Percentiles rank a stretch among this genome's conserved stretches.
Evolutionary conservation across 139 green algal genomes (phyloP).

Genomic region (Haematococcus sp.): DNA sequence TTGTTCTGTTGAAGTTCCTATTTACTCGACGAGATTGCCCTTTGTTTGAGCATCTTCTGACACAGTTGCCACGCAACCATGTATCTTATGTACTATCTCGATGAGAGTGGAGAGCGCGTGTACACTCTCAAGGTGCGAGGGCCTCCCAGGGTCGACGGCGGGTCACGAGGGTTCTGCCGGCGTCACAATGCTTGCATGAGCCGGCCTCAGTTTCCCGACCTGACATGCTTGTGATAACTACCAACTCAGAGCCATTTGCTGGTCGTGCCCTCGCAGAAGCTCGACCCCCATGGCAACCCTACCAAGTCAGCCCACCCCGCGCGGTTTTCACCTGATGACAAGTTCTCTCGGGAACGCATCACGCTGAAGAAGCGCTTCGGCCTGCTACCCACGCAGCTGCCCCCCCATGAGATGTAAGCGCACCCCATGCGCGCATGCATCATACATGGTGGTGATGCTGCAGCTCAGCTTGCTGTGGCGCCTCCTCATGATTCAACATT

Average conservation of each 20-base stretch:
- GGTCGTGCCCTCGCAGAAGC: conserved; percentile 60
- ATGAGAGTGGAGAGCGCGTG: conserved; percentile 82
- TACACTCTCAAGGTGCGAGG: conserved; percentile 90
- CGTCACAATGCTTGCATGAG: not conserved
- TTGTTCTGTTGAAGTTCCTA: too few species aligned
- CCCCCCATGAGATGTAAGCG: conserved; percentile 41
- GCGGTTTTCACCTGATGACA: conserved; percentile 97
- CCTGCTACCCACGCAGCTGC: conserved; percentile 89
- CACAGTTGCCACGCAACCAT: conserved; percentile 47
- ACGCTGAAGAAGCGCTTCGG: conserved; percentile 91
- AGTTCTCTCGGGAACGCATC: conserved; percentile 93
- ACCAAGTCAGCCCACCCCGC: conserved; percentile 88
- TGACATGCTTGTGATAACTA: not conserved
- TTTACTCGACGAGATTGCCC: too few species aligned
- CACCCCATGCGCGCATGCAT: too few species aligned
- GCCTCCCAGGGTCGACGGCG: too few species aligned
- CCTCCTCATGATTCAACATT: too few species aligned
- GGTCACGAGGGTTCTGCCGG: too few species aligned
- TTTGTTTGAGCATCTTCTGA: too few species aligned
- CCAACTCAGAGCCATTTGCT: too few species aligned
- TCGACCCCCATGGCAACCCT: conserved; percentile 72
- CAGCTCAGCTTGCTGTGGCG: too few species aligned
- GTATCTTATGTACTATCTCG: conserved; percentile 97
- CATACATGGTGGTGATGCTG: too few species aligned
- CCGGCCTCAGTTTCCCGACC: not conserved